Evolutionary conservation across 345 rosid genomes (phyloP), one percentile per base, ranked within the genome.

Genomic region (Excoecaria cochinchinensis): DNA sequence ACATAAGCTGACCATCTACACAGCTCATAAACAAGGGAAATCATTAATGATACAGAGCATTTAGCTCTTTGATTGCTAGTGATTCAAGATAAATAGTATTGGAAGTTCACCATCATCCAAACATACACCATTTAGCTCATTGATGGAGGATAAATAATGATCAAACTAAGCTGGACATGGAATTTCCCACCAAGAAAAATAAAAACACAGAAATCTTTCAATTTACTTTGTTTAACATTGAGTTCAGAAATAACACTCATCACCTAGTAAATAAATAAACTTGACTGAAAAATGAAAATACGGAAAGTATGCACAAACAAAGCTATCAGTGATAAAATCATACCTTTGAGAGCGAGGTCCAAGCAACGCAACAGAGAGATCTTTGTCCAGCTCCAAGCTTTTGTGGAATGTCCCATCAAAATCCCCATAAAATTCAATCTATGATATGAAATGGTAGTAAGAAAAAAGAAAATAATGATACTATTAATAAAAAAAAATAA

Each of bases 391-490:
- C 69, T 88, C 95, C 83, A 95, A 85, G 85, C 95, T 91, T 88
- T 90, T 91, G 83, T 92, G 97, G 88, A 95, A 91, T 76, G 87
- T 87, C 60, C 95, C 95, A 79, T 90, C 91, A 76, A 89, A 87
- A 77, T 92, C 99, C 50, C 97, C 97, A 67, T 92, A 95, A 82
- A 95, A 95, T 75, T 92, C 97, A 71, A 95, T 90, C 99, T 91
- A 68, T 40, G 24, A 24, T 44, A 52, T 14, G 21, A 39, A 51
- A 8, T 69, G 8, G 62, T 42, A 15, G 24, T 39, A 58, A 24
- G 4, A 22, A 1, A 31, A 31, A 31, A 2, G 2, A 31, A 0
- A 31, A 31, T 31, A 31, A 31, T 31, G 2, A 31, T 31, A 31
- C 1, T 31, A 31, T 0, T 31, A 31, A 31, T 31, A 31, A 31